Evolutionary conservation across 345 rosid species (phyloP).

Genomic region (Salix udensis): DNA sequence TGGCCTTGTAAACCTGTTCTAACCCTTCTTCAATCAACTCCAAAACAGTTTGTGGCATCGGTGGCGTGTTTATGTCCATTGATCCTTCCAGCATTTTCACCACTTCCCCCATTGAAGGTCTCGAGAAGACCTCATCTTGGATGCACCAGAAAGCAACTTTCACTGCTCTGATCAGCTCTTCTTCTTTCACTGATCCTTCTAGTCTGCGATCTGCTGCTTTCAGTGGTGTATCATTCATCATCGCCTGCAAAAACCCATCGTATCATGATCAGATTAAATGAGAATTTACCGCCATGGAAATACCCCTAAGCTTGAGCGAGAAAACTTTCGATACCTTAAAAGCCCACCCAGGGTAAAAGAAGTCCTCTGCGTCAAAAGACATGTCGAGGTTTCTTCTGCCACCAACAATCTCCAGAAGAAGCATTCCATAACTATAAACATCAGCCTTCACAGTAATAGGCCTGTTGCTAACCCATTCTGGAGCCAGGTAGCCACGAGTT

Average conservation of each 20-base stretch:
- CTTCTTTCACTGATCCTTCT: conserved; percentile 20
- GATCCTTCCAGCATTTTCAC: conserved; percentile 32
- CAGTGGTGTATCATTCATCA: conserved; percentile 19
- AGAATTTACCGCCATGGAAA: neutral
- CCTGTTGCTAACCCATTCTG: conserved; percentile 32
- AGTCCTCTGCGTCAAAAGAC: conserved; percentile 30
- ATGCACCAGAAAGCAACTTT: conserved; percentile 35
- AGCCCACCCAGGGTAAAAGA: conserved; percentile 89
- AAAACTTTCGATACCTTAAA: conserved; percentile 45
- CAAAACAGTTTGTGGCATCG: conserved; percentile 81
- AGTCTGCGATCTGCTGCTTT: conserved; percentile 25
- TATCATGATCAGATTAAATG: neutral
- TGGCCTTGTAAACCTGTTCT: conserved; percentile 72
- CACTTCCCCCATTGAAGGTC: conserved; percentile 36
- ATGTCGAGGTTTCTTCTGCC: conserved; percentile 32
- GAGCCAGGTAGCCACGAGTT: conserved; percentile 32
- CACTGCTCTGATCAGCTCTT: conserved; percentile 23
- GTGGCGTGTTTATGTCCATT: conserved; percentile 46
- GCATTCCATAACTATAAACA: conserved; percentile 34
- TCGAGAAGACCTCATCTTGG: conserved; percentile 28
- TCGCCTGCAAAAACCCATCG: conserved; percentile 4
- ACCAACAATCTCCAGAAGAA: conserved; percentile 30
- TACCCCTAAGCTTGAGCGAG: neutral
- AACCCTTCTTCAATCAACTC: conserved; percentile 81
- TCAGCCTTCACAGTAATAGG: conserved; percentile 34